Percentiles rank a stretch among this genome's conserved stretches.
Conservation (phyloP, 2,329 filamentous ascomycete species). For the Aspergillus bombycis region DNA sequence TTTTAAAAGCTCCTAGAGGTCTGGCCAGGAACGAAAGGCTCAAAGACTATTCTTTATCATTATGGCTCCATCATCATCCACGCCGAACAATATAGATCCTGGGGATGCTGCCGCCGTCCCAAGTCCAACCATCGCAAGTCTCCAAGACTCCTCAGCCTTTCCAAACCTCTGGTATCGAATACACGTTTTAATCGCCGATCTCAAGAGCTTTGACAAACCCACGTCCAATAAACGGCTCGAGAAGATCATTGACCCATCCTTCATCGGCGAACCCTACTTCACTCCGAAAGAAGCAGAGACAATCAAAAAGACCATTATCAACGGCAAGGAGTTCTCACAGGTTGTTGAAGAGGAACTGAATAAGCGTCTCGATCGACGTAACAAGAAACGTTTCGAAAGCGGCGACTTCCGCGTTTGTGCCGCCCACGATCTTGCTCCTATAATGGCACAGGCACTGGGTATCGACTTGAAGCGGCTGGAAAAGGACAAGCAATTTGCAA, state of each 20-base stretch:
- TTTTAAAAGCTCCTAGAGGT: not conserved
- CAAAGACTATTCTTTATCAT: not conserved
- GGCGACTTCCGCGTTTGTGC: constrained; percentile 37
- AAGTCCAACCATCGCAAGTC: not conserved
- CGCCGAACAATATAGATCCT: accelerated
- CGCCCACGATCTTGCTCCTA: constrained; percentile 38
- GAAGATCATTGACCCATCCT: constrained; percentile 22
- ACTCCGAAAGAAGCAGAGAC: constrained; percentile 17
- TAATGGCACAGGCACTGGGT: constrained; percentile 31
- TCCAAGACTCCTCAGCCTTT: not conserved
- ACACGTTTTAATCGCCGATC: constrained; percentile 28
- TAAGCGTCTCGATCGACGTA: constrained; percentile 29
- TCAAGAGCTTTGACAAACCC: constrained; percentile 21
- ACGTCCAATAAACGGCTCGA: constrained; percentile 22
- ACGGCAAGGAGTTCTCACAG: constrained; percentile 20
- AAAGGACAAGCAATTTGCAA: constrained; percentile 25
- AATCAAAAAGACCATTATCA: constrained; percentile 14
- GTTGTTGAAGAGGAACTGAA: constrained; percentile 23
- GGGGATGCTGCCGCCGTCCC: not conserved
- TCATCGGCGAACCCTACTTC: constrained; percentile 30
- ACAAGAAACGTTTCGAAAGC: constrained; percentile 33
- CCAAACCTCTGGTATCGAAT: constrained; percentile 26
- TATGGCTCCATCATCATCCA: not conserved
- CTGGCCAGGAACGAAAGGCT: not conserved
- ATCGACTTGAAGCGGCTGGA: constrained; percentile 32